These are phyloP conservation scores for Pichia sp. DNA, from an alignment of 1,139 yeast genomes.

Conservation along the genomic window DNA sequence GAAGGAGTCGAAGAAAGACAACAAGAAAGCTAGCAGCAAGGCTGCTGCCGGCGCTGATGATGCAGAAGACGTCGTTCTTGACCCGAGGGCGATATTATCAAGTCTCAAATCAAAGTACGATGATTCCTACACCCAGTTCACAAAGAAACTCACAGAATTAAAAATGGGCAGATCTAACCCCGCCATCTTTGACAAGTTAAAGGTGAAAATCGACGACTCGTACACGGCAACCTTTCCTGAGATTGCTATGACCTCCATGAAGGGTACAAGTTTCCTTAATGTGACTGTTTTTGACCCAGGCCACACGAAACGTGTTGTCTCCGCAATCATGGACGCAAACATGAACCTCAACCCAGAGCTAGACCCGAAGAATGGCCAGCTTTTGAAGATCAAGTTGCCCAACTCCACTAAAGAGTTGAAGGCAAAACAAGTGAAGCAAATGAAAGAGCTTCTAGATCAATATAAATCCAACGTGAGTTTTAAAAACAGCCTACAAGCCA, in stretches of 20 bases:
- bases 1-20: conserved; percentile 17
- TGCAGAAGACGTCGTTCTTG: conserved; percentile 26
- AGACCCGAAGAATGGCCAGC: conserved; percentile 68
- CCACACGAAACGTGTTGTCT: conserved; percentile 62
- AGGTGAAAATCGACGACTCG: conserved; percentile 46
- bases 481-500: conserved; percentile 51
- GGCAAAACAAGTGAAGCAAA: conserved; percentile 50
- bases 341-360: conserved; percentile 76
- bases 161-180: conserved; percentile 70
- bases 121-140: conserved; percentile 48
- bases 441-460: conserved; percentile 63
- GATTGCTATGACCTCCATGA: conserved; percentile 71
- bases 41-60: conserved; percentile 21
- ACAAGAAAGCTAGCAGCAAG: conserved; percentile 13
- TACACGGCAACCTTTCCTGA: conserved; percentile 49
- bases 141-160: conserved; percentile 54
- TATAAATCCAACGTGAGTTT: conserved; percentile 52
- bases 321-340: conserved; percentile 64
- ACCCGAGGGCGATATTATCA: conserved; percentile 35
- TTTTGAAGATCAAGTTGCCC: conserved; percentile 71
- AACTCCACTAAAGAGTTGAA: conserved; percentile 64
- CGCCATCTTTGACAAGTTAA: conserved; percentile 57
- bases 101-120: conserved; percentile 47
- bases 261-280: conserved; percentile 53
- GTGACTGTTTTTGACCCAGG: conserved; percentile 83